Evolutionary conservation across 2,329 filamentous ascomycete genomes (phyloP).

Genomic region (Venturia aucupariae): DNA sequence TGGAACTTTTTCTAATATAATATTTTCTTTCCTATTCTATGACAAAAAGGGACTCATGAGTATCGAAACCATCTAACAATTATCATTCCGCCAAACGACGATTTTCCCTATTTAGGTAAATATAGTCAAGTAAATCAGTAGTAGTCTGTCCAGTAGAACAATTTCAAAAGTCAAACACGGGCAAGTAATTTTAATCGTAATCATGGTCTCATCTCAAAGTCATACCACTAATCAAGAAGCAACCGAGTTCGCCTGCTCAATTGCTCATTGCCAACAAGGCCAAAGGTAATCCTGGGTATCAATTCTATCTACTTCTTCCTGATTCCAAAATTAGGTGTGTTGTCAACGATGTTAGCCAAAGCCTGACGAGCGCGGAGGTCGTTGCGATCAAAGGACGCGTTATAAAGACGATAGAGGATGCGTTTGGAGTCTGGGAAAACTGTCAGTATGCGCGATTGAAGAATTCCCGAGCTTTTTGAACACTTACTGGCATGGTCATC

Average conservation of each 20-base stretch:
- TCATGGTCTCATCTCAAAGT: background rate
- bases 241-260: background rate
- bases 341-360: background rate
- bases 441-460: background rate
- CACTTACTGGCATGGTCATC: slow-evolving; percentile 67
- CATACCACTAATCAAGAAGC: background rate
- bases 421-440: slow-evolving; percentile 10
- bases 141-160: too few species aligned
- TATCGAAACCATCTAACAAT: too few species aligned
- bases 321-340: background rate
- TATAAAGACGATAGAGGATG: slow-evolving; percentile 4
- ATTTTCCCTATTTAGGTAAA: too few species aligned
- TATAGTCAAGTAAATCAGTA: too few species aligned
- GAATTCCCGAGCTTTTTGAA: too few species aligned
- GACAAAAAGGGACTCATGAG: too few species aligned
- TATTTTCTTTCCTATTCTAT: too few species aligned
- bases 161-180: background rate
- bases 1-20: too few species aligned
- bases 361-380: background rate
- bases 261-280: background rate
- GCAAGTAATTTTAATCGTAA: too few species aligned
- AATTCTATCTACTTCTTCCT: background rate
- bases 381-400: slow-evolving; percentile 10
- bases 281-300: background rate
- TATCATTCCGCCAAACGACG: too few species aligned